Evolutionary conservation across 495 filamentous ascomycete genomes (phyloP).

Genomic region (Amphirosellinia nigrospora): DNA sequence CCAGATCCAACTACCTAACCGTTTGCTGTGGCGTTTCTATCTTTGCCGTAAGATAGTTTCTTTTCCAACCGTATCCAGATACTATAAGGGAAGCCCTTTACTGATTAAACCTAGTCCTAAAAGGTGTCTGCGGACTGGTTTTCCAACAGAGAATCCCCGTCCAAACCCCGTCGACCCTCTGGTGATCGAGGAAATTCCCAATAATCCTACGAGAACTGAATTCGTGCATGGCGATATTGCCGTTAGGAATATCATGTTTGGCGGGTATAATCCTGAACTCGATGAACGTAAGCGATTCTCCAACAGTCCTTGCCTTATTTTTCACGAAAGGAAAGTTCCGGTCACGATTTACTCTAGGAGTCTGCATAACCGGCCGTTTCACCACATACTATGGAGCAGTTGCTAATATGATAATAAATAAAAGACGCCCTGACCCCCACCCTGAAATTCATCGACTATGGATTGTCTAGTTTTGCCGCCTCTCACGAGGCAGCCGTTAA

Average conservation of each 20-base stretch:
- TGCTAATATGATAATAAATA: background rate
- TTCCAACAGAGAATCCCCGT: too few relatives aligned
- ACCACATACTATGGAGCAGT: background rate
- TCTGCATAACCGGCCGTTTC: background rate
- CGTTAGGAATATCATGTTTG: constrained; percentile 2
- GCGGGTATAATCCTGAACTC: background rate
- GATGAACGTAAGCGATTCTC: constrained; percentile 8
- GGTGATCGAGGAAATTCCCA: too few relatives aligned
- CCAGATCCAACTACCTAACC: background rate
- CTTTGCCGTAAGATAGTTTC: constrained; percentile 8
- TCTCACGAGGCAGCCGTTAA: background rate
- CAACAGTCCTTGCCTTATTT: background rate
- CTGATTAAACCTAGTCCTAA: constrained; percentile 5
- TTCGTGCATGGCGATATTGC: constrained; percentile 7
- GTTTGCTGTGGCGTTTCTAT: constrained; percentile 19
- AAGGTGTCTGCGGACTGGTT: constrained; percentile 2
- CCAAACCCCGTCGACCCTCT: too few relatives aligned
- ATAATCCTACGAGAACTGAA: background rate
- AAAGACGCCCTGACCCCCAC: background rate
- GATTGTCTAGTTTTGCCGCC: background rate
- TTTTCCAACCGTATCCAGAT: background rate
- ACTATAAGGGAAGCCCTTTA: background rate
- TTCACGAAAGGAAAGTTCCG: too few relatives aligned
- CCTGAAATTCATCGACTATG: constrained; percentile 20
- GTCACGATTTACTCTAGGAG: background rate